Percentiles rank a stretch among this genome's conserved stretches.
These are phyloP conservation scores for Cyclotella baltica DNA, from an alignment of 108 stramenopile genomes.

Conservation along the genomic window DNA sequence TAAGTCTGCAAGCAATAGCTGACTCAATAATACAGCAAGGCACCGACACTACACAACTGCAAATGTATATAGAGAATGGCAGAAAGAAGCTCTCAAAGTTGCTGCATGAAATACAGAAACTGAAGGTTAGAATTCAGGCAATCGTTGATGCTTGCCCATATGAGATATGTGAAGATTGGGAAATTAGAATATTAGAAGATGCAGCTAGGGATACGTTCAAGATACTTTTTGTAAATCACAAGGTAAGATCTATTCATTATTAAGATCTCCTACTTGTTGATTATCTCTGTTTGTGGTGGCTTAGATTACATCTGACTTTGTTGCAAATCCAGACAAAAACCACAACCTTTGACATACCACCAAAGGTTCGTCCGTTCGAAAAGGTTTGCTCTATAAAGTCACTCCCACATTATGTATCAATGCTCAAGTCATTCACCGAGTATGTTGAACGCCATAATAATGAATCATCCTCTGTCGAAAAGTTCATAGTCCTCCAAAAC, in stretches of 20 bases:
- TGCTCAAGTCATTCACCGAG: constrained; percentile 49
- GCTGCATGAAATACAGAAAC: constrained; percentile 54
- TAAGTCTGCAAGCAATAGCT: constrained; percentile 41
- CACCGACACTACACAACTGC: constrained; percentile 40
- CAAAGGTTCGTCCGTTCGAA: constrained; percentile 42
- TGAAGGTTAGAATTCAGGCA: constrained; percentile 50
- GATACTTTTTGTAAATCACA: constrained; percentile 71
- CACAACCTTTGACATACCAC: constrained; percentile 56
- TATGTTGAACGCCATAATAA: constrained; percentile 56
- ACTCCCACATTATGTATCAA: constrained; percentile 55
- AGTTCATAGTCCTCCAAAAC: constrained; percentile 47
- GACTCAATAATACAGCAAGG: constrained; percentile 42
- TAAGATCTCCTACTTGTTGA: too few species aligned
- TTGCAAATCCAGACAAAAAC: constrained; percentile 58
- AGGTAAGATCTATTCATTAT: too few species aligned
- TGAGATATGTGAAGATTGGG: constrained; percentile 64
- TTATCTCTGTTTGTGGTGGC: too few species aligned
- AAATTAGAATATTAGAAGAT: constrained; percentile 56
- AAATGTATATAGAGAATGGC: constrained; percentile 30
- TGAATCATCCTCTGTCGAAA: constrained; percentile 47
- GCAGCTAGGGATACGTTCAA: constrained; percentile 40
- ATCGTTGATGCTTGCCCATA: constrained; percentile 56
- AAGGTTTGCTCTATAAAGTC: constrained; percentile 35
- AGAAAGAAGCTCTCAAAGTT: constrained; percentile 40
- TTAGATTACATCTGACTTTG: neutral